Evolutionary conservation across 139 green algal genomes (phyloP).

Genomic region (Desmodesmus armatus): DNA sequence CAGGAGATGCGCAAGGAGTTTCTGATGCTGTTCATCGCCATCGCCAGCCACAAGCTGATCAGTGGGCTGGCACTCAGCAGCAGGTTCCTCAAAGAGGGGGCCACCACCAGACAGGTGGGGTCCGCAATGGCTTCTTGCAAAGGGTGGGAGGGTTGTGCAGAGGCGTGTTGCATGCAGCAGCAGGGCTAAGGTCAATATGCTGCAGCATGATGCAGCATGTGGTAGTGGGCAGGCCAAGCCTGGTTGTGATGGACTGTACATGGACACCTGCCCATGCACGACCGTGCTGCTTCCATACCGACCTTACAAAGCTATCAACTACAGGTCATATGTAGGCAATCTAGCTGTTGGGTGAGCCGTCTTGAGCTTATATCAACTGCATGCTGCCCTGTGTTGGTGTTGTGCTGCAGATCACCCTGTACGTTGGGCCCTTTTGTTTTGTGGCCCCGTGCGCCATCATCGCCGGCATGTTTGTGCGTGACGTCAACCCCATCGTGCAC

Average conservation of each 20-base stretch:
- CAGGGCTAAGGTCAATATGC: too few relatives aligned
- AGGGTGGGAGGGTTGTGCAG: too few relatives aligned
- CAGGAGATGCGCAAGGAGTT: slow-evolving; percentile 47
- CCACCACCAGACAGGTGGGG: slow-evolving; percentile 47
- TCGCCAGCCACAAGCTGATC: slow-evolving; percentile 65
- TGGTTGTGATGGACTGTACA: too few relatives aligned
- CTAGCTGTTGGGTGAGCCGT: too few relatives aligned
- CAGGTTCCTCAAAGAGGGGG: slow-evolving; percentile 61
- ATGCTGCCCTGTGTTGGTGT: neutral
- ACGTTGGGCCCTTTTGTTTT: slow-evolving; percentile 58
- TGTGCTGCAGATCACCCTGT: slow-evolving; percentile 49
- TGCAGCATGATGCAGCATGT: too few relatives aligned
- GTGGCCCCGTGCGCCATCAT: slow-evolving; percentile 56
- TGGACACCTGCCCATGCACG: too few relatives aligned
- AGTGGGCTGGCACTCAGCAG: slow-evolving; percentile 56
- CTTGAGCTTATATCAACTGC: too few relatives aligned
- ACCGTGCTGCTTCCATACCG: too few relatives aligned
- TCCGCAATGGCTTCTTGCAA: neutral
- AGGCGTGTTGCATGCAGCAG: too few relatives aligned
- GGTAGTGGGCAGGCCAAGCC: too few relatives aligned
- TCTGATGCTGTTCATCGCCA: slow-evolving; percentile 48
- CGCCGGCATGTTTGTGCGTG: slow-evolving; percentile 39
- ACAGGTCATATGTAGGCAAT: too few relatives aligned
- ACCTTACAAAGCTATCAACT: too few relatives aligned
- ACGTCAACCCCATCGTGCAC: slow-evolving; percentile 45